Base-by-base conservation (phyloP, 345 rosid species). In the Rhodomyrtus tomentosa region DNA sequence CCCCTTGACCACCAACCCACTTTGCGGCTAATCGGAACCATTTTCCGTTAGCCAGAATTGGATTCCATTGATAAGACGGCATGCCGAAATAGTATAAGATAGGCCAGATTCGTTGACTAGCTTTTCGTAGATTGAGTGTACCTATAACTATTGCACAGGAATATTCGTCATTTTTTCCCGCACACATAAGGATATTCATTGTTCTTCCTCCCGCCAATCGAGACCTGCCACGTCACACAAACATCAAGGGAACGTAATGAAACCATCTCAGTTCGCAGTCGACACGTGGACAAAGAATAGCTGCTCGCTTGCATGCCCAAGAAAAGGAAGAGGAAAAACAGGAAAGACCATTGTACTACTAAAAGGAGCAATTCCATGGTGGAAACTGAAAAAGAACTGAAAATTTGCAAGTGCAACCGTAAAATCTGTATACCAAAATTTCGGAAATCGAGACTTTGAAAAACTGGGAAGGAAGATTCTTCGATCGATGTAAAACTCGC, bases 71-170 rank as follows among this genome's bases (percentile, higher is more conserved):
- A 58, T 3, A 58, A 58, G 36, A 27, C 68, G 4, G 9, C 8
- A 0, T 18, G 22, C 36, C 0, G 40, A 59, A 15, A 59, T 0
- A 59, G 10, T 22, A 29, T 10, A 1, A 1, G 50, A 51, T 4
- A 8, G 40, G 36, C 45, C 76, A 0, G 25, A 68, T 18, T 32
- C 76, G 76, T 68, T 36, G 76, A 18, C 76, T 9, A 18, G 76
- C 11, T 68, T 36, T 68, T 0, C 45, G 76, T 7, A 18, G 45
- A 68, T 21, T 8, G 22, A 1, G 13, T 22, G 45, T 4, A 68
- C 38, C 3, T 36, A 68, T 7, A 15, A 62, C 45, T 21, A 62
- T 62, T 7, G 76, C 6, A 62, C 4, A 36, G 45, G 45, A 18
- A 68, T 36, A 68, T 68, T 32, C 76, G 36, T 36, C 5, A 18